Base-by-base conservation (phyloP, 805 yeast genomes). In the Cephaloascus albidus region DNA sequence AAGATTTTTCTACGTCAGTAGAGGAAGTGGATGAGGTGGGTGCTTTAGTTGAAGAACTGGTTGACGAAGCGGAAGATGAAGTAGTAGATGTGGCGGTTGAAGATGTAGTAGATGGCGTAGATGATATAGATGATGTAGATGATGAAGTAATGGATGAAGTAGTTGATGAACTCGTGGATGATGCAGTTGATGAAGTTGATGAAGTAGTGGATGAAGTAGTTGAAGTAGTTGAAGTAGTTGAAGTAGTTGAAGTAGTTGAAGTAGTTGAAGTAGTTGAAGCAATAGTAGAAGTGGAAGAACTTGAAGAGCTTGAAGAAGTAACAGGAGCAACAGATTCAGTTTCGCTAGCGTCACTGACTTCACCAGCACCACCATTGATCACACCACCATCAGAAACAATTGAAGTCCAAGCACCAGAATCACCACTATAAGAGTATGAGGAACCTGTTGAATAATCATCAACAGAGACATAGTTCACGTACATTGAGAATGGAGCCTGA, bases 361-460 rank as follows among this genome's bases (percentile, higher is more conserved):
- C 53, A 1, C 51, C 54, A 35, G 55, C 49, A 58, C 85, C 72
- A 20, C 88, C 89, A 47, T 78, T 70, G 32, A 86, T 70, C 38
- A 61, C 52, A 46, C 88, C 88, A 53, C 63, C 71, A 26, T 58
- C 58, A 18, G 85, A 74, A 33, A 64, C 49, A 43, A 81, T 80
- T 6, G 85, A 78, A 36, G 64, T 54, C 78, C 81, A 79, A 27
- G 56, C 48, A 39, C 89, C 90, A 12, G 76, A 50, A 20, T 63
- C 55, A 49, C 72, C 85, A 39, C 63, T 51, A 52, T 81, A 81
- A 28, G 62, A 49, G 55, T 82, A 82, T 43, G 68, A 64, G 2
- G 63, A 48, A 37, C 89, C 90, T 18, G 78, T 63, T 1, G 87
- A 81, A 53, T 80, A 82, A 58, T 82, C 88, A 19, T 78, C 65